A percentile compares a stretch with the other conserved stretches of the same genome.
These are phyloP conservation scores for Rhytidiadelphus loreus DNA, from an alignment of 225 moss, liverwort and hornwort genomes.

Conservation along the genomic window DNA sequence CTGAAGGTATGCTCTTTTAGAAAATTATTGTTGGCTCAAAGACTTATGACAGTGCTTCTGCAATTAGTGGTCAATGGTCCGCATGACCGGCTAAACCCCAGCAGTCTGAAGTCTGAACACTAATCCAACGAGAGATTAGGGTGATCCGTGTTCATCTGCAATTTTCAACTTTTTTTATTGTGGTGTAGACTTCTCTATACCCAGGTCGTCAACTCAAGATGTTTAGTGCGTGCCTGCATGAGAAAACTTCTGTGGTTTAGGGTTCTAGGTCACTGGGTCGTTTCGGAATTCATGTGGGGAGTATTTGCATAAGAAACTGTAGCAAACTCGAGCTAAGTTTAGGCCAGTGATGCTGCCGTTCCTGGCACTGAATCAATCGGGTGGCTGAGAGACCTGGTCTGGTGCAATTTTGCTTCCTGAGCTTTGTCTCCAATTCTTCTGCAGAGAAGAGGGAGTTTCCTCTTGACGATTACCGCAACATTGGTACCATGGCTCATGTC, in stretches of 20 bases:
- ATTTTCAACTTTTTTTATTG: background rate
- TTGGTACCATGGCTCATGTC: too few species aligned
- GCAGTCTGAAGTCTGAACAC: background rate
- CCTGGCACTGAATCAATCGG: background rate
- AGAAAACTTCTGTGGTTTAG: background rate
- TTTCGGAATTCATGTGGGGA: background rate
- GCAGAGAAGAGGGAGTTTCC: too few species aligned
- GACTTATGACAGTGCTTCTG: background rate
- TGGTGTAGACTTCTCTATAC: background rate
- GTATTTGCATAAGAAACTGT: too few species aligned
- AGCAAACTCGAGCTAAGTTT: background rate
- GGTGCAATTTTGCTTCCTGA: too few species aligned
- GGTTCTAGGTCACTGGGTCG: background rate
- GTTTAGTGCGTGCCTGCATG: background rate
- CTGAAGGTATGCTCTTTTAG: constrained; percentile 26
- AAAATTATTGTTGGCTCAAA: background rate
- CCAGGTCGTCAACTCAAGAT: background rate
- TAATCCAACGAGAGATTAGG: background rate
- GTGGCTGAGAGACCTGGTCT: too few species aligned
- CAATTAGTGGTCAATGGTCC: background rate
- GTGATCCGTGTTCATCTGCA: background rate
- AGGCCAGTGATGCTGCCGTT: background rate
- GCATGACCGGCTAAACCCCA: background rate
- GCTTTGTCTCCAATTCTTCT: too few species aligned
- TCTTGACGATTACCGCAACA: too few species aligned